These are phyloP conservation scores for Colletotrichum spinosum DNA, from an alignment of 2,329 filamentous ascomycete species.

Conservation along the genomic window DNA sequence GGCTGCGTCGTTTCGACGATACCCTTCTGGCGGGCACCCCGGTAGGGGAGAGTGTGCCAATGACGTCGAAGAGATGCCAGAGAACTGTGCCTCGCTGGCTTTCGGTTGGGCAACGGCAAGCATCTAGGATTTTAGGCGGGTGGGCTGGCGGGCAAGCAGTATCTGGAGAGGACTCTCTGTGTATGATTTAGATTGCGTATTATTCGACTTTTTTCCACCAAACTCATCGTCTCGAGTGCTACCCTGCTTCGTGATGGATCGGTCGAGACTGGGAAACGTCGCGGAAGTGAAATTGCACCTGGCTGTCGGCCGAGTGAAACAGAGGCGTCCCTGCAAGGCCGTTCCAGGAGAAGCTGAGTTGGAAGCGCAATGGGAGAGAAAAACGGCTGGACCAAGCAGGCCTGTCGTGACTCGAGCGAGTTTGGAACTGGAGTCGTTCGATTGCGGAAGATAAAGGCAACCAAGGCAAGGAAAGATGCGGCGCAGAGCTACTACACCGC, in stretches of 20 bases:
- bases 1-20: neutral
- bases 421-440: conserved; percentile 14
- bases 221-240: conserved; percentile 28
- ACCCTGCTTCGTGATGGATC: conserved; percentile 27
- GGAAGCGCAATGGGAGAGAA: neutral
- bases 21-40: conserved; percentile 16
- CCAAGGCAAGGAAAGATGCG: conserved; percentile 2
- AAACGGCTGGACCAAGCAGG: neutral
- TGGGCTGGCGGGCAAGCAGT: neutral
- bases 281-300: conserved; percentile 2
- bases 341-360: conserved; percentile 1
- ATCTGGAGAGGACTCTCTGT: conserved; percentile 4
- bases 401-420: conserved; percentile 8
- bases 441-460: conserved; percentile 22
- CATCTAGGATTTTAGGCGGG: conserved; percentile 6
- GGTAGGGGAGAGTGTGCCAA: conserved; percentile 2
- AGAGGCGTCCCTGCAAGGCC: conserved; percentile 8
- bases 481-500: neutral
- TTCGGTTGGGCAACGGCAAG: conserved; percentile 10
- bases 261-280: conserved; percentile 14
- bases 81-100: conserved; percentile 4
- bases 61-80: neutral
- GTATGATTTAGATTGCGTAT: conserved; percentile 3
- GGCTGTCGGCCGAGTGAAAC: conserved; percentile 6
- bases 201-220: conserved; percentile 14